These are phyloP conservation scores for Globisporangium heterothallicum DNA, from an alignment of 352 stramenopile species.

Conservation along the genomic window DNA sequence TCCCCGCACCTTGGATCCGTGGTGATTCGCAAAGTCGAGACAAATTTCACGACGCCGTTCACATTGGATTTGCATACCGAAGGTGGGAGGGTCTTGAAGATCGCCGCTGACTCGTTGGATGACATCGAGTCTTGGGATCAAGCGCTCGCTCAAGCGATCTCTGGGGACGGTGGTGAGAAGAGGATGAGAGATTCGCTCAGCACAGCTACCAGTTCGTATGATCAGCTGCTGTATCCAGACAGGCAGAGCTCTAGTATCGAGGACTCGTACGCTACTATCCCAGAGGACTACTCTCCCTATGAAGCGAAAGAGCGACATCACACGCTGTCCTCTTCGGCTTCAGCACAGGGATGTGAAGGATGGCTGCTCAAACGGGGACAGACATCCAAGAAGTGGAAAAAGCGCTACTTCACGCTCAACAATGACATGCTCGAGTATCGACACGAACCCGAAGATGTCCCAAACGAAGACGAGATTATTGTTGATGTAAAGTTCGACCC, in stretches of 20 bases:
- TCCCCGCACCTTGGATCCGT: slow-evolving; percentile 20
- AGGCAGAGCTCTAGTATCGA: background rate
- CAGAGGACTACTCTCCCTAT: background rate
- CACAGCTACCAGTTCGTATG: background rate
- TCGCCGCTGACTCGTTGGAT: slow-evolving; percentile 24
- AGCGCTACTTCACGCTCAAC: slow-evolving; percentile 55
- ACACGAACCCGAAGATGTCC: slow-evolving; percentile 39
- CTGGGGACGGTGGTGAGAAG: background rate
- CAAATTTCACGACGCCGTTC: slow-evolving; percentile 27
- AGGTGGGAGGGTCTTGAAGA: slow-evolving; percentile 18
- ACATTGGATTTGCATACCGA: slow-evolving; percentile 27
- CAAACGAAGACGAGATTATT: slow-evolving; percentile 42
- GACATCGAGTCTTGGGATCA: slow-evolving; percentile 41
- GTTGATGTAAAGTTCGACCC: slow-evolving; percentile 42
- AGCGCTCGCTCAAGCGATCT: slow-evolving; percentile 17
- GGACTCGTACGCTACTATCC: background rate
- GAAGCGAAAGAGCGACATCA: background rate
- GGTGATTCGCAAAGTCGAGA: slow-evolving; percentile 19
- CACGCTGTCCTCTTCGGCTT: background rate
- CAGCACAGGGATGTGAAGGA: slow-evolving; percentile 23
- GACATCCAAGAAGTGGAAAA: slow-evolving; percentile 42
- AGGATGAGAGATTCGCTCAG: background rate
- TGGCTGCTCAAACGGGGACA: slow-evolving; percentile 60
- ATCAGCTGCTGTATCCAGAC: background rate
- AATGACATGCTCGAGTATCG: slow-evolving; percentile 60